Evolutionary conservation across 2,329 filamentous ascomycete genomes (phyloP).

Genomic region (Orbilia javanica): DNA sequence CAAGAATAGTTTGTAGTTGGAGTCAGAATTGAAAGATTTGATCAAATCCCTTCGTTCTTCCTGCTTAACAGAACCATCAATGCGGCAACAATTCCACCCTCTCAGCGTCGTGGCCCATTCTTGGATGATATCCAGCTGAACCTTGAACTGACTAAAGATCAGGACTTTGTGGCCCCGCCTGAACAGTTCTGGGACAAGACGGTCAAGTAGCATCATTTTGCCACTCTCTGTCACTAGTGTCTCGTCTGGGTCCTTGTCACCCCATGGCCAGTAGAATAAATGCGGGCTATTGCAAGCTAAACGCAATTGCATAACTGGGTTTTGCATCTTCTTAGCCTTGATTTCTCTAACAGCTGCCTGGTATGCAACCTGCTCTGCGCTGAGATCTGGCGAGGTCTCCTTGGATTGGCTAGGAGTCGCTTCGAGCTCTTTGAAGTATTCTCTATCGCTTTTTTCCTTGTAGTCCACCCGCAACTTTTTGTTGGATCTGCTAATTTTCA

Average conservation of each 20-base stretch:
- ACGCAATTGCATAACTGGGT: conserved; percentile 90
- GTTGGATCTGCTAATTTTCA: conserved; percentile 48
- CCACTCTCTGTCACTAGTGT: conserved; percentile 86
- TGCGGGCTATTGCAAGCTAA: conserved; percentile 93
- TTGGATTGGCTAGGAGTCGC: conserved; percentile 61
- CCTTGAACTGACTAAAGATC: conserved; percentile 97
- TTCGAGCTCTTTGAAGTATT: conserved; percentile 69
- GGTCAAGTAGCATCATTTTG: conserved; percentile 94
- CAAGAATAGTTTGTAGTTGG: conserved; percentile 80
- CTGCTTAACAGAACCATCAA: conserved; percentile 88
- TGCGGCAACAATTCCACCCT: conserved; percentile 84
- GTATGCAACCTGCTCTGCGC: conserved; percentile 60
- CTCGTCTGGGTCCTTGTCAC: conserved; percentile 76
- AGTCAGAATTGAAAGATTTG: conserved; percentile 77
- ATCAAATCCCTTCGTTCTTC: conserved; percentile 78
- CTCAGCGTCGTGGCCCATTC: conserved; percentile 85
- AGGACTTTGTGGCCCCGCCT: conserved; percentile 85
- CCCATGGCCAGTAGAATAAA: conserved; percentile 96
- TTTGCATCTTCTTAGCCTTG: conserved; percentile 89
- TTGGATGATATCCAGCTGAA: conserved; percentile 88
- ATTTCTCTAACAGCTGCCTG: conserved; percentile 73
- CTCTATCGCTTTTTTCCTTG: conserved; percentile 63
- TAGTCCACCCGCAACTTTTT: conserved; percentile 56
- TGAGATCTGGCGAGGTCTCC: conserved; percentile 43
- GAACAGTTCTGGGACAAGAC: conserved; percentile 82